Conservation (phyloP, 1,139 yeast species). For the Ashbya aceris region DNA sequence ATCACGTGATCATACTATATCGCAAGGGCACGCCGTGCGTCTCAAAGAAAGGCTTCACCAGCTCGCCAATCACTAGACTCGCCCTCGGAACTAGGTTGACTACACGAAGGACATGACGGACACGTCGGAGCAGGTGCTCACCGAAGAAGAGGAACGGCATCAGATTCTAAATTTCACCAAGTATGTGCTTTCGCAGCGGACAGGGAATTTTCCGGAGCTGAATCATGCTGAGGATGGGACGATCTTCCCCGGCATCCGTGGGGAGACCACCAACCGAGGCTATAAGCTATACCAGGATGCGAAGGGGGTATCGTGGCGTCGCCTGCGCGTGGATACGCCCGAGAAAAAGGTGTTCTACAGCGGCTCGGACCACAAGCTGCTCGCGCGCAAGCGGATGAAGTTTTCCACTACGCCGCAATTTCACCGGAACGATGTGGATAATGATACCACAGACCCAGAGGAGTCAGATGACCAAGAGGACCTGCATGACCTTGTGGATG, state of each 20-base stretch:
- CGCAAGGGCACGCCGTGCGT: too few relatives aligned
- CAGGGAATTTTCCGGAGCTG: slow-evolving; percentile 27
- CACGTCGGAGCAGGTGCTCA: background rate
- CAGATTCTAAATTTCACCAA: slow-evolving; percentile 21
- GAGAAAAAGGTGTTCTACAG: slow-evolving; percentile 31
- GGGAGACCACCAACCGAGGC: slow-evolving; percentile 45
- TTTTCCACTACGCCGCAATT: slow-evolving; percentile 15
- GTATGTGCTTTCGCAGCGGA: slow-evolving; percentile 24
- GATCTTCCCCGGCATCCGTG: slow-evolving; percentile 23
- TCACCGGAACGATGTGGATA: slow-evolving; percentile 15
- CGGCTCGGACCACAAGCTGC: slow-evolving; percentile 29
- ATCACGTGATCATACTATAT: too few relatives aligned
- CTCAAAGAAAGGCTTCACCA: too few relatives aligned
- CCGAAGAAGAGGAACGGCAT: slow-evolving; percentile 10
- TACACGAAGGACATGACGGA: background rate
- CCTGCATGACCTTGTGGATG: slow-evolving; percentile 34
- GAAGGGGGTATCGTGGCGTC: slow-evolving; percentile 30
- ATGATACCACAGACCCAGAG: slow-evolving; percentile 22
- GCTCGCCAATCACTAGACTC: too few relatives aligned
- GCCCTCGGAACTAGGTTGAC: too few relatives aligned
- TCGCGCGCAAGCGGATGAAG: slow-evolving; percentile 26
- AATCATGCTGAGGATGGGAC: slow-evolving; percentile 24
- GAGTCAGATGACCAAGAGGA: slow-evolving; percentile 33
- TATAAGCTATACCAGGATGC: slow-evolving; percentile 47
- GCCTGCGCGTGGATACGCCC: slow-evolving; percentile 30